Evolutionary conservation across 1,139 yeast species (phyloP), one percentile per base, ranked within the genome.

Genomic region (Scheffersomyces titani): DNA sequence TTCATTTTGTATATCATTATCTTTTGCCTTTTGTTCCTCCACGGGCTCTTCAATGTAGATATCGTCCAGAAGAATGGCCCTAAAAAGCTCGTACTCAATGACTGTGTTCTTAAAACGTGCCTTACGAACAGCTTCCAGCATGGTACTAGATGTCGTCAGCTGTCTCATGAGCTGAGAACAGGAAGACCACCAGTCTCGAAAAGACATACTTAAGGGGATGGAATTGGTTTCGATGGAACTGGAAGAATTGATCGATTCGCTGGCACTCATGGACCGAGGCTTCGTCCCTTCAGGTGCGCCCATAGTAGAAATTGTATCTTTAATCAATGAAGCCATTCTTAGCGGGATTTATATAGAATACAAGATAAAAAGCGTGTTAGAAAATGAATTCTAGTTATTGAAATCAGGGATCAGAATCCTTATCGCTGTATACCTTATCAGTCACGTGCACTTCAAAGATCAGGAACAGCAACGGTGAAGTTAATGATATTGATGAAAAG

Each of bases 171-270:
- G 62, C 18, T 66, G 65, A 13, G 71, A 59, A 5, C 77, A 66
- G 5, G 73, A 67, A 21, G 63, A 54, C 82, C 82, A 78, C 83
- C 83, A 78, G 63, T 78, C 82, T 44, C 63, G 61, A 47, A 77
- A 55, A 1, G 81, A 77, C 46, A 66, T 65, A 11, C 55, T 50
- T 6, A 75, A 30, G 0, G 76, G 59, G n/a, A 77, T 70, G 2
- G 79, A 75, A 6, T 51, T 59, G 7, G 59, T 54, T 21, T 24
- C 36, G 47, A 19, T 16, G 22, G 19, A 22, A 21, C 50, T 9
- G 48, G 51, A 30, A 11, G 30, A 20, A 30, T 9, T 30, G 40
- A 4, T 11, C 40, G 16, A 30, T 30, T 30, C 40, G 40, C 40
- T 30, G 40, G 40, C 40, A 30, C 40, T 30, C 40, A 30, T 30